These are phyloP conservation scores for Bruguiera parviflora DNA, from an alignment of 345 rosid species.

Conservation along the genomic window DNA sequence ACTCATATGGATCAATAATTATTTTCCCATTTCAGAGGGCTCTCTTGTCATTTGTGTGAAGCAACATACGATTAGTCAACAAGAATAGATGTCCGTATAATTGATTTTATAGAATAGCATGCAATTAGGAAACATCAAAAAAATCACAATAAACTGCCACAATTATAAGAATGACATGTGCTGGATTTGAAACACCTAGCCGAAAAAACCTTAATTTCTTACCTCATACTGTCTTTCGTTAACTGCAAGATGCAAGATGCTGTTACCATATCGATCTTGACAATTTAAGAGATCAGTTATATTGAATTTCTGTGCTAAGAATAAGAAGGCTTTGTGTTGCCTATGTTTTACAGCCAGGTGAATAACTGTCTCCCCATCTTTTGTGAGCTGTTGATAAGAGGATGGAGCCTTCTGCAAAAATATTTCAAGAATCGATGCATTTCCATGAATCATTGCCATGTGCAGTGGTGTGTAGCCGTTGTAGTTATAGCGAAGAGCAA, in stretches of 20 bases:
- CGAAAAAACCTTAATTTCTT: not conserved
- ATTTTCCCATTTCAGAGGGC: too few relatives aligned
- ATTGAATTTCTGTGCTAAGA: constrained; percentile 1
- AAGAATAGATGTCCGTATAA: too few relatives aligned
- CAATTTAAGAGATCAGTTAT: constrained; percentile 8
- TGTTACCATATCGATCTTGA: constrained; percentile 26
- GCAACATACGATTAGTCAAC: too few relatives aligned
- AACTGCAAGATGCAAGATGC: constrained; percentile 29
- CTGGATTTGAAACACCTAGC: not conserved
- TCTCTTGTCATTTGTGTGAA: too few relatives aligned
- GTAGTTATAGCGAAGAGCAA: constrained; percentile 13
- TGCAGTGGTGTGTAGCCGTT: constrained; percentile 28
- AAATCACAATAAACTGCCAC: not conserved
- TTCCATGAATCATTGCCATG: constrained; percentile 23
- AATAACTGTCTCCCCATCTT: constrained; percentile 18
- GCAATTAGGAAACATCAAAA: too few relatives aligned
- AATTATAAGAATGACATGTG: not conserved
- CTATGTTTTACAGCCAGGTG: constrained; percentile 27
- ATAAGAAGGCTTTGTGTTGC: constrained; percentile 3
- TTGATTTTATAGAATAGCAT: too few relatives aligned
- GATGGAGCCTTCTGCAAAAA: constrained; percentile 10
- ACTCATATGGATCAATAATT: too few relatives aligned
- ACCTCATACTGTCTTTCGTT: constrained; percentile 8
- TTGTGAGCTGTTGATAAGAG: constrained; percentile 12
- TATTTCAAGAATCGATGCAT: constrained; percentile 8